Conservation (phyloP, 495 filamentous ascomycete genomes). For the Aspergillus carlsbadensis region DNA sequence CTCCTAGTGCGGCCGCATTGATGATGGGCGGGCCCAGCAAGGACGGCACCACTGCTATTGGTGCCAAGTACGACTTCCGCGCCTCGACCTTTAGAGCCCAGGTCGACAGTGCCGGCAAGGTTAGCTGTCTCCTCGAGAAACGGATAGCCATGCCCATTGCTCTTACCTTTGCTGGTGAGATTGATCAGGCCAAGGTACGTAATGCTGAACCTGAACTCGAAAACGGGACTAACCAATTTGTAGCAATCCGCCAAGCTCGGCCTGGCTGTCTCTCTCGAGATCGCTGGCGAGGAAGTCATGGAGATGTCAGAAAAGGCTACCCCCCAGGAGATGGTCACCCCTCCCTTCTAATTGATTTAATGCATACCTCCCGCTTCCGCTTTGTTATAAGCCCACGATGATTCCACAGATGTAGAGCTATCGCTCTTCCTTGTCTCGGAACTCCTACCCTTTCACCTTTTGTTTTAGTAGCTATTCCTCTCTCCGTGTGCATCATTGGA, state of each 20-base stretch:
- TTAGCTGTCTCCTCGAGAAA: conserved; percentile 93
- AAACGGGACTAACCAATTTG: conserved; percentile 20
- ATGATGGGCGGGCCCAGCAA: conserved; percentile 73
- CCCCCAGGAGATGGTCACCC: conserved; percentile 44
- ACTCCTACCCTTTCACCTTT: conserved; percentile 27
- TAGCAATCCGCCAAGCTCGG: conserved; percentile 96
- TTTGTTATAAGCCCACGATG: no score
- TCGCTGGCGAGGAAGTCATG: conserved; percentile 84
- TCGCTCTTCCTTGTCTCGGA: conserved; percentile 8
- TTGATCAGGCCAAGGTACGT: conserved; percentile 92
- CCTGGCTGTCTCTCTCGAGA: conserved; percentile 90
- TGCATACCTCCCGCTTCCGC: conserved; percentile 11
- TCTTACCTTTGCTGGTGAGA: conserved; percentile 93
- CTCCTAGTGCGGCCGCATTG: conserved; percentile 56
- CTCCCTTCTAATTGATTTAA: conserved; percentile 48
- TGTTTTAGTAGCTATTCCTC: conserved; percentile 52
- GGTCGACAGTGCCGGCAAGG: conserved; percentile 89
- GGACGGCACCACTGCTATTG: conserved; percentile 86
- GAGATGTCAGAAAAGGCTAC: conserved; percentile 78
- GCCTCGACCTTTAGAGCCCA: conserved; percentile 92
- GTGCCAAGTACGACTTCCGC: conserved; percentile 97
- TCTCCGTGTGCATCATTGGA: conserved; percentile 32
- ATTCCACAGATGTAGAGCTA: conserved; percentile 4
- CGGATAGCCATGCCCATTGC: conserved; percentile 84
- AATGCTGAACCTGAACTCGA: background rate